These are phyloP conservation scores for Brassica nigra DNA, from an alignment of 345 rosid species.

Conservation along the genomic window DNA sequence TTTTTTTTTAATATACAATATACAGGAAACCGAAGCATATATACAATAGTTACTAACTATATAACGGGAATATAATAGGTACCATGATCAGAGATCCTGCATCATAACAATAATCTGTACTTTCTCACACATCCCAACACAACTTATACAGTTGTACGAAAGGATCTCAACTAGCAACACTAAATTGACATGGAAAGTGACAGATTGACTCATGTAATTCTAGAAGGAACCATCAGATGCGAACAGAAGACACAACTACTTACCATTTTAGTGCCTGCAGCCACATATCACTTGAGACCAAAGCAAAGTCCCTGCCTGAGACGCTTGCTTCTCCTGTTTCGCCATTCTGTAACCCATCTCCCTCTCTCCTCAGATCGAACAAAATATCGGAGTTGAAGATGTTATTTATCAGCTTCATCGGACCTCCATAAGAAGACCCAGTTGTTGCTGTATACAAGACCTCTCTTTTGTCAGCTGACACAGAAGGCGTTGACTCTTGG, in stretches of 20 bases:
- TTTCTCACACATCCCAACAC: conserved; percentile 3
- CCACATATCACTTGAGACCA: conserved; percentile 97
- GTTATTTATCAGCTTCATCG: conserved; percentile 92
- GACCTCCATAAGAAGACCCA: conserved; percentile 70
- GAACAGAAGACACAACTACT: conserved; percentile 25
- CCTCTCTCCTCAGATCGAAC: conserved; percentile 79
- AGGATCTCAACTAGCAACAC: conserved; percentile 3
- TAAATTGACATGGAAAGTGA: background rate
- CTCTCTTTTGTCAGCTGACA: conserved; percentile 62
- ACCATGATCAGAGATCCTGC: conserved; percentile 8
- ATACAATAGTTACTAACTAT: background rate
- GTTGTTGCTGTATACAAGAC: conserved; percentile 66
- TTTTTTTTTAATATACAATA: background rate
- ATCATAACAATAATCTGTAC: background rate
- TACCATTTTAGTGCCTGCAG: conserved; percentile 88
- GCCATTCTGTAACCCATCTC: conserved; percentile 51
- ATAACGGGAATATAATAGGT: conserved; percentile 6
- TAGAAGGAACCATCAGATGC: background rate
- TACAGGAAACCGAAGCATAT: conserved; percentile 2
- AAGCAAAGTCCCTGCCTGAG: conserved; percentile 88
- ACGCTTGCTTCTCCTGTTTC: conserved; percentile 74
- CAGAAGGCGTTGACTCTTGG: conserved; percentile 48
- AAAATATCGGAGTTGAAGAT: conserved; percentile 81
- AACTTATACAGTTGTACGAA: background rate
- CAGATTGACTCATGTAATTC: background rate